These are phyloP conservation scores for Cytospora paraplurivora DNA, from an alignment of 2,329 filamentous ascomycete species.

Conservation along the genomic window DNA sequence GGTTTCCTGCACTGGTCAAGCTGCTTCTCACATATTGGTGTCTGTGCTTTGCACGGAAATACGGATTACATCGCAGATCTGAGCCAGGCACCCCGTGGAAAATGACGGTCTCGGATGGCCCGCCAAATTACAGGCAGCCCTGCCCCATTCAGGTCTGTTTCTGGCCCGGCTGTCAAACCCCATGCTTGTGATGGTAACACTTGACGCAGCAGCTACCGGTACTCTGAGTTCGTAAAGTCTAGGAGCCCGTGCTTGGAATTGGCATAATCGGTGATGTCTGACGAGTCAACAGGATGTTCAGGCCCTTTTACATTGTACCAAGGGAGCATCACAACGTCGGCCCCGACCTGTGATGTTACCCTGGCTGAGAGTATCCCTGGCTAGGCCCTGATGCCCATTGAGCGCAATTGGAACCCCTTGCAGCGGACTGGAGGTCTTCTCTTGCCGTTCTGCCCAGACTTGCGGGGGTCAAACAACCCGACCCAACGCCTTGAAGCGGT, in stretches of 20 bases:
- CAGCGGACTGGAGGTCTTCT: not conserved
- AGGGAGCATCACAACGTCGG: not conserved
- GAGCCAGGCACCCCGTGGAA: constrained; percentile 19
- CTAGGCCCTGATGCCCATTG: not conserved
- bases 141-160: constrained; percentile 21
- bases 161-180: constrained; percentile 26
- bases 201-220: constrained; percentile 21
- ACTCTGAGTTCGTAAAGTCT: constrained; percentile 6
- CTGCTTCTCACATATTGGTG: not conserved
- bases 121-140: constrained; percentile 28
- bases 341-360: not conserved
- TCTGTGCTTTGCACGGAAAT: not conserved
- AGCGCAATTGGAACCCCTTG: not conserved
- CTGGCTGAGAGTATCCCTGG: not conserved
- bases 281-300: not conserved
- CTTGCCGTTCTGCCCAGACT: not conserved
- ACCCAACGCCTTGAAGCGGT: not conserved
- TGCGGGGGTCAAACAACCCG: not conserved
- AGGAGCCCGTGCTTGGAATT: constrained; percentile 17
- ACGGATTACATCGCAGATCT: not conserved
- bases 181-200: constrained; percentile 22
- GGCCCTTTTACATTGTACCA: not conserved
- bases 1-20: not conserved
- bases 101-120: constrained; percentile 26
- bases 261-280: constrained; percentile 23